phyloP scores from a whole-genome alignment of 2,329 filamentous ascomycete genomes.

The Didymella pomorum region DNA sequence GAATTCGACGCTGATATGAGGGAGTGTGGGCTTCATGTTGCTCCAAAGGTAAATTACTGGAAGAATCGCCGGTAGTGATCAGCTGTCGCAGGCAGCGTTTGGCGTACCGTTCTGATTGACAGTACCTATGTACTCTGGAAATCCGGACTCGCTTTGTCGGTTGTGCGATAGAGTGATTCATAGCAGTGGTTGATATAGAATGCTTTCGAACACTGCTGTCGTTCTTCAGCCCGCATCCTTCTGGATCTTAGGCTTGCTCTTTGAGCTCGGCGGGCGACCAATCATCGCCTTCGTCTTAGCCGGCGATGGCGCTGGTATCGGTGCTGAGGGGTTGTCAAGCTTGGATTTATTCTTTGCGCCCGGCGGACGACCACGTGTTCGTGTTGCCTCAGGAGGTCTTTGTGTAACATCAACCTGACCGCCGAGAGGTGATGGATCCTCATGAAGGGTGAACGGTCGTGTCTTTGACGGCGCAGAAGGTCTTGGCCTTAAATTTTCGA shows the following conservation, averaged over 20 bases:
- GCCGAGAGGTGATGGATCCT: constrained; percentile 15
- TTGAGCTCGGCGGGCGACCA: constrained; percentile 25
- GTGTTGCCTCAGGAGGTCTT: neutral
- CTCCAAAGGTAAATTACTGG: neutral
- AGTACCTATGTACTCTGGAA: neutral
- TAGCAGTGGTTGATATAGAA: neutral
- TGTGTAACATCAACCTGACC: constrained; percentile 6
- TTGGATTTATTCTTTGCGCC: neutral
- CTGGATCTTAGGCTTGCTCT: neutral
- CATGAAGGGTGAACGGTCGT: constrained; percentile 1
- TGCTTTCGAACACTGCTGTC: neutral
- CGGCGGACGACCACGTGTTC: constrained; percentile 24
- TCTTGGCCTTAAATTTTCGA: neutral
- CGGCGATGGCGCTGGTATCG: no score
- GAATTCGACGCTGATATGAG: neutral
- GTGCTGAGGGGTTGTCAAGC: no score
- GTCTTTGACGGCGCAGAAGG: neutral
- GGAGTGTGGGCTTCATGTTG: neutral
- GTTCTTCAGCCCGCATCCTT: constrained; percentile 4
- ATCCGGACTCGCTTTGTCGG: neutral
- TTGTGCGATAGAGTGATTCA: neutral
- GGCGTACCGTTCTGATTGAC: neutral
- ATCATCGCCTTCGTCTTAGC: neutral
- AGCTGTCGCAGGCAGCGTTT: neutral
- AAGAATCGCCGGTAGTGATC: neutral